These are phyloP conservation scores for Furcasterigmium furcatum DNA, from an alignment of 2,329 filamentous ascomycete genomes.

Conservation along the genomic window DNA sequence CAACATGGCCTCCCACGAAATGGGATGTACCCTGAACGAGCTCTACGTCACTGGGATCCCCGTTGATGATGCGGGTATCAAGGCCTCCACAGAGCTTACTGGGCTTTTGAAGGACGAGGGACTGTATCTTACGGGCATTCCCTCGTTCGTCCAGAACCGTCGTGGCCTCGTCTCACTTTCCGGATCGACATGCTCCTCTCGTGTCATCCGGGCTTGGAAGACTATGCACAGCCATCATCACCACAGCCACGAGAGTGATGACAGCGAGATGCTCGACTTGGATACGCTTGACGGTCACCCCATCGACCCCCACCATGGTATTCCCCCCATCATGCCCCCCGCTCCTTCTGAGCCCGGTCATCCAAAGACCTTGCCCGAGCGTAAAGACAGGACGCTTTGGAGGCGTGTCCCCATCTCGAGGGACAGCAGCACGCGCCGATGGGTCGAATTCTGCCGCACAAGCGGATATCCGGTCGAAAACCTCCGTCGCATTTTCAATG, in stretches of 20 bases:
- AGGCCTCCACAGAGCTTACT: slow-evolving; percentile 43
- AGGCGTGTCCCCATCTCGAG: slow-evolving; percentile 43
- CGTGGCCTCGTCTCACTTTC: slow-evolving; percentile 31
- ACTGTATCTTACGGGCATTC: slow-evolving; percentile 42
- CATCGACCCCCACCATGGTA: slow-evolving; percentile 19
- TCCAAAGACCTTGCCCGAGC: slow-evolving; percentile 13
- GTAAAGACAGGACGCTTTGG: slow-evolving; percentile 44
- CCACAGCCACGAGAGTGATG: slow-evolving; percentile 10
- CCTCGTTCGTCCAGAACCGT: slow-evolving; percentile 36
- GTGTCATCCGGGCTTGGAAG: slow-evolving; percentile 43
- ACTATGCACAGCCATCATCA: slow-evolving; percentile 10
- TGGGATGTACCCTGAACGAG: slow-evolving; percentile 51
- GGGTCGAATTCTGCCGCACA: slow-evolving; percentile 42
- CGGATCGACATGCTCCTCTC: slow-evolving; percentile 34
- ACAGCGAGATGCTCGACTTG: slow-evolving; percentile 10
- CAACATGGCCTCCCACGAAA: slow-evolving; percentile 49
- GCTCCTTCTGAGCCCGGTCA: slow-evolving; percentile 37
- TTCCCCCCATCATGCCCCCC: slow-evolving; percentile 27
- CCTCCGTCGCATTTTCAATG: slow-evolving; percentile 12
- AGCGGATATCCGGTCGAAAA: slow-evolving; percentile 25
- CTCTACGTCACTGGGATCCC: slow-evolving; percentile 50
- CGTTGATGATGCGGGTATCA: slow-evolving; percentile 42
- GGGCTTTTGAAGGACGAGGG: slow-evolving; percentile 52
- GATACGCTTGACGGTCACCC: no score
- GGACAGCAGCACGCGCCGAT: slow-evolving; percentile 36